Percentiles rank a stretch among this genome's conserved stretches.
Evolutionary conservation across 257 asterid species (phyloP).

Genomic region (Marsdenia floribunda): DNA sequence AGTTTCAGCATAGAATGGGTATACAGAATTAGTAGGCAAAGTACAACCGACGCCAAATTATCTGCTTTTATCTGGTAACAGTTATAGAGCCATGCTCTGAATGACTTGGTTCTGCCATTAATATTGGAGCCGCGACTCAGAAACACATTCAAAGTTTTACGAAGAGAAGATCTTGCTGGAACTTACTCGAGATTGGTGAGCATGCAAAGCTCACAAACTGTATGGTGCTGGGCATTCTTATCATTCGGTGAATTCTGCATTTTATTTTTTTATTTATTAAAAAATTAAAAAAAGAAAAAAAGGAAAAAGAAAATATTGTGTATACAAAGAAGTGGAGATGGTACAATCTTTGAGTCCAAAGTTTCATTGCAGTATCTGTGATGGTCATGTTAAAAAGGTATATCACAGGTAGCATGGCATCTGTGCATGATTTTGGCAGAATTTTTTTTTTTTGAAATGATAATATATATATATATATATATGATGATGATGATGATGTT

Average conservation of each 20-base stretch:
- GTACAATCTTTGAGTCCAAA: no score
- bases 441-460: not conserved
- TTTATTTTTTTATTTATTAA: not conserved
- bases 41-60: not conserved
- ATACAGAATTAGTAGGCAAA: not conserved
- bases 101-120: not conserved
- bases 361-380: not conserved
- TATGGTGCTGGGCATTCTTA: not conserved
- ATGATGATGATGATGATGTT: not conserved
- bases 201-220: not conserved
- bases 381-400: not conserved
- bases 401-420: not conserved
- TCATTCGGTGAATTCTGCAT: not conserved
- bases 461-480: not conserved
- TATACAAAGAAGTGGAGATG: not conserved
- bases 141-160: not conserved
- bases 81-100: not conserved
- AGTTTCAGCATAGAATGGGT: not conserved
- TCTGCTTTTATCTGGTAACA: slow-evolving; percentile 1
- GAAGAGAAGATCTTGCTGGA: not conserved
- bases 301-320: no score
- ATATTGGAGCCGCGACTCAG: not conserved
- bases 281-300: no score
- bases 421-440: no score
- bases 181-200: not conserved